Base-by-base conservation (phyloP, 2,329 filamentous ascomycete genomes). In the Ascochyta clinopodiicola region DNA sequence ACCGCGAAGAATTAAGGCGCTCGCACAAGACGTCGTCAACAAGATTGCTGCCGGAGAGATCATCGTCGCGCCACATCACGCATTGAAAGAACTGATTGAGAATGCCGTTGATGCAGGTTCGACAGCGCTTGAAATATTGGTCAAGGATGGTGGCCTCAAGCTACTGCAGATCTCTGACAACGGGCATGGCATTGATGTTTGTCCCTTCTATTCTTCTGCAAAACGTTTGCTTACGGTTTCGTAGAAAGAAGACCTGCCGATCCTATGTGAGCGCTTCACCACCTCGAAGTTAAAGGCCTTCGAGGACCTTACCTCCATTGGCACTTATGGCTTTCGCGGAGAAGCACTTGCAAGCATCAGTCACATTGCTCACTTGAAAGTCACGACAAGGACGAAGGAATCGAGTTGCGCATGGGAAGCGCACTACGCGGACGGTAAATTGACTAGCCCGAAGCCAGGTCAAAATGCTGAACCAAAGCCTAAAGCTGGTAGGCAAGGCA, bases 31-130 rank as follows among this genome's bases (percentile, higher is more conserved):
- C 78, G 95, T 99, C 21, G 90, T 99, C 63, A 99, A 98, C 81
- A 99, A 98, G 76, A 99, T 99, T 64, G 95, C 95, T 0, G 95
- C 95, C 0, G 95, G 95, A 19, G 95, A 99, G 76, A 99, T 99
- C 68, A 99, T 99, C 57, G 92, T 99, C 44, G 94, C 95, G 2
- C 96, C 95, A 0, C 92, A 97, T 25, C 92, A 99, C 75, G 95
- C 96, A 3, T 78, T 99, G 53, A 99, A 99, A 77, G 95, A 99
- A 74, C 81, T 99, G 44, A 92, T 99, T 12, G 95, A 99, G 75
- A 99, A 99, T 68, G 89, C 95, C 4, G 92, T 99, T 15, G 96
- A 99, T 77, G 95, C 96, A n/a, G 94, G 95, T 5, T 91, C 95
- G 3, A 98, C 95, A 0, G 87, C 89, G 2, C 80, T 99, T 40